Conservation (phyloP, 345 rosid genomes). For the Mallotus nudiflorus region DNA sequence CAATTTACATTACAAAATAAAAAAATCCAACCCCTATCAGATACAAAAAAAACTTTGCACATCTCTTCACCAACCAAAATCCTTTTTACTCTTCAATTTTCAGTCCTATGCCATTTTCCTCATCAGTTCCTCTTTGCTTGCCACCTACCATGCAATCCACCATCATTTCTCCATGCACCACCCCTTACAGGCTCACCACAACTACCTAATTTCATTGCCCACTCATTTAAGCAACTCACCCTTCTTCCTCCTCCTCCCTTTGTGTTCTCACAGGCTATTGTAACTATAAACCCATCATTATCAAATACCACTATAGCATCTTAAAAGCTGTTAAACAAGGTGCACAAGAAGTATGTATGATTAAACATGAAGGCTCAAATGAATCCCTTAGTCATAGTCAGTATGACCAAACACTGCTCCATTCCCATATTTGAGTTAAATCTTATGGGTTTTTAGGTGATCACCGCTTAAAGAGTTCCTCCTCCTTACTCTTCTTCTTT, state of each 20-base stretch:
- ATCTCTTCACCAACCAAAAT: too few relatives aligned
- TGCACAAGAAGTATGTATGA: slow-evolving; percentile 78
- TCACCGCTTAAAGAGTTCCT: slow-evolving; percentile 47
- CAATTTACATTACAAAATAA: too few relatives aligned
- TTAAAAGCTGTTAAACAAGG: slow-evolving; percentile 77
- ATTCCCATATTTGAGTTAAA: slow-evolving; percentile 29
- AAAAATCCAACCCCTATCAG: too few relatives aligned
- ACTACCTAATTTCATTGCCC: background rate
- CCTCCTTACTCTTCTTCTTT: slow-evolving; percentile 41
- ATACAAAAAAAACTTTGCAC: too few relatives aligned
- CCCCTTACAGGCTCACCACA: too few relatives aligned
- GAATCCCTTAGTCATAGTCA: slow-evolving; percentile 31
- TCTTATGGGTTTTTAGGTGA: slow-evolving; percentile 28
- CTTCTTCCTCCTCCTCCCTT: slow-evolving; percentile 12
- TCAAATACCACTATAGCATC: slow-evolving; percentile 14
- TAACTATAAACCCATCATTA: slow-evolving; percentile 39
- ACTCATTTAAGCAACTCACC: background rate
- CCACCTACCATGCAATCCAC: slow-evolving; percentile 25
- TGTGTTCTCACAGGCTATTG: slow-evolving; percentile 46
- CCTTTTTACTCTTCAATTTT: too few relatives aligned
- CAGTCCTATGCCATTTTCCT: too few relatives aligned
- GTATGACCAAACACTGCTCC: slow-evolving; percentile 18
- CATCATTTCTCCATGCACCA: slow-evolving; percentile 16
- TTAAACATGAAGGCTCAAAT: slow-evolving; percentile 28
- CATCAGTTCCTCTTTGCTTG: slow-evolving; percentile 1